A percentile compares a stretch with the other conserved stretches of the same genome.
Evolutionary conservation across 176 grass and related monocot species (phyloP).

Genomic region (Olyra latifolia): DNA sequence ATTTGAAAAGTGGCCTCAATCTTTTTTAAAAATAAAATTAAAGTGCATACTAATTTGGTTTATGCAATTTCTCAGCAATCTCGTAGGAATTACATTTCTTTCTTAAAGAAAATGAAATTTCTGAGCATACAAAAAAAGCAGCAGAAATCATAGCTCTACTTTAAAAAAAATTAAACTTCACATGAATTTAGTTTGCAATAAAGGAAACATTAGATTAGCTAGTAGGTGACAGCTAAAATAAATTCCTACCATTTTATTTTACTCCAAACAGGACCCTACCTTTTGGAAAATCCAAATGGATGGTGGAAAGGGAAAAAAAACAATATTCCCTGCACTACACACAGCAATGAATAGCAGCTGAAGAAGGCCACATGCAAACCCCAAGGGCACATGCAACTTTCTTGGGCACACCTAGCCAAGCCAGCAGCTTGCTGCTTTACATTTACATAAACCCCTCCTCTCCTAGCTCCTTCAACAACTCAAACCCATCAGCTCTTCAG

Average conservation of each 20-base stretch:
- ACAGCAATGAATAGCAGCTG: slow-evolving; percentile 29
- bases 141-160: background rate
- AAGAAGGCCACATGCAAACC: slow-evolving; percentile 35
- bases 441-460: slow-evolving; percentile 41
- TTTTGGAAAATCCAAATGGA: slow-evolving; percentile 34
- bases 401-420: slow-evolving; percentile 10
- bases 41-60: too few species aligned
- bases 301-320: slow-evolving; percentile 21
- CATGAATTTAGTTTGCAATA: background rate
- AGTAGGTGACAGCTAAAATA: background rate
- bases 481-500: background rate
- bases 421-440: slow-evolving; percentile 12
- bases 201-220: background rate
- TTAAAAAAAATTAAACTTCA: background rate
- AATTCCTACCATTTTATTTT: background rate
- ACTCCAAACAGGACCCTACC: background rate
- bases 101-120: background rate
- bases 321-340: slow-evolving; percentile 17
- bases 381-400: slow-evolving; percentile 32
- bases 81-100: background rate
- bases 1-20: background rate
- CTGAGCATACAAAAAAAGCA: background rate
- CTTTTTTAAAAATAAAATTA: background rate
- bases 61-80: background rate
- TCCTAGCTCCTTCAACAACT: background rate